Base-by-base conservation (phyloP, 2,329 filamentous ascomycete species). In the Aspergillus glaucus region DNA sequence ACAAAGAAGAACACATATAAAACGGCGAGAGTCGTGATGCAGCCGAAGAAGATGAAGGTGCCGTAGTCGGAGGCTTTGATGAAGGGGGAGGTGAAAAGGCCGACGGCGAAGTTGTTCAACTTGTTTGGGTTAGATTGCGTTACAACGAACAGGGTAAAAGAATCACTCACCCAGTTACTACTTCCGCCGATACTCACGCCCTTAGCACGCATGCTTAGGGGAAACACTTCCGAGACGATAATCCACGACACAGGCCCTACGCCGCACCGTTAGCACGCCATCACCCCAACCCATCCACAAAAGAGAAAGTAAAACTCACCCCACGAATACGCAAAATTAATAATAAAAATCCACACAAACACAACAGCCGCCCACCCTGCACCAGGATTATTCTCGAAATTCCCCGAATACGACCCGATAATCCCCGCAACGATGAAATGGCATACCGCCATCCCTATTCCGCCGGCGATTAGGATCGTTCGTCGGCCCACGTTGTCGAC, bases 281-380 rank as follows among this genome's bases (percentile, higher is more conserved):
- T 28, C 9, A 28, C 26, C 3, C 10, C 26, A 30, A 10, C 9
- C 26, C 26, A 30, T 30, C 10, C 26, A 30, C 26, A 7, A 3
- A 30, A 12, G 26, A 12, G 12, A 12, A 12, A 30, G 10, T 12
- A 4, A 19, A 40, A 53, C 49, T 37, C 50, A 63, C 66, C 63
- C 86, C 86, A 90, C 0, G 79, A 82, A 62, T 87, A 88, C 26
- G 84, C 87, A 59, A 90, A 90, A 65, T 86, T 79, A 26, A 87
- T 73, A 24, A 87, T 81, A 55, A 87, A 89, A 0, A 90, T 74
- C 85, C 86, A 89, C 5, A 73, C 64, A 49, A 73, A 68, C 0
- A 60, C 74, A 5, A 80, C 84, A 0, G 84, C 79, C 4, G 73
- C 86, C 87, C 87, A 90, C 1, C 86, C 86, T 0, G 84, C 83